Conservation (phyloP, 257 asterid species). For the Scutellaria baicalensis region DNA sequence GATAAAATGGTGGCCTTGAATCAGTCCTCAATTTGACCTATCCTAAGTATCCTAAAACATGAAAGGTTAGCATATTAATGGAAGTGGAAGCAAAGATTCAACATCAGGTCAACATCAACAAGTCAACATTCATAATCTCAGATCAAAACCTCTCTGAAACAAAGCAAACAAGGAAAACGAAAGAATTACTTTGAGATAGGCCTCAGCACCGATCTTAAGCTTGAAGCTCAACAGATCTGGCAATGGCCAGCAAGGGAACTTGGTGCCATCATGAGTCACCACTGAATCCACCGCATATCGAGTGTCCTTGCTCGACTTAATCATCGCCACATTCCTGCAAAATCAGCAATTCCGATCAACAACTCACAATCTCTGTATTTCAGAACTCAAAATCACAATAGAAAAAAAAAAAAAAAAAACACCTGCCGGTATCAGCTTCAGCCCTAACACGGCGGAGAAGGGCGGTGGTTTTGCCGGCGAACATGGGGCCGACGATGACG, state of each 20-base stretch:
- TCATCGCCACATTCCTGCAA: constrained; percentile 51
- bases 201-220: constrained; percentile 40
- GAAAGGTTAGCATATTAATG: too few species aligned
- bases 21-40: neutral
- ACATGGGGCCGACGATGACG: constrained; percentile 86
- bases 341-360: neutral
- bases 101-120: neutral
- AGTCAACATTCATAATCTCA: neutral
- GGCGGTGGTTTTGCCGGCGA: constrained; percentile 82
- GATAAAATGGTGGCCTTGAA: neutral
- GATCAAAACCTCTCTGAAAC: neutral
- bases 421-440: constrained; percentile 49
- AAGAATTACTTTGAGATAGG: constrained; percentile 41
- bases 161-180: neutral
- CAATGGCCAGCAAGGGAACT: constrained; percentile 67
- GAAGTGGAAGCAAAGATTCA: neutral
- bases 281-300: constrained; percentile 55
- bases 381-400: too few species aligned
- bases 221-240: constrained; percentile 57
- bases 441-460: constrained; percentile 53
- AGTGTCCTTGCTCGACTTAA: constrained; percentile 66
- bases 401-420: neutral
- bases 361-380: too few species aligned
- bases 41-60: too few species aligned
- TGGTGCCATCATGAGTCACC: constrained; percentile 70